A percentile compares a stretch with the other conserved stretches of the same genome.
These are phyloP conservation scores for Verticillium zaregamsianum DNA, from an alignment of 2,329 filamentous ascomycete species.

Conservation along the genomic window DNA sequence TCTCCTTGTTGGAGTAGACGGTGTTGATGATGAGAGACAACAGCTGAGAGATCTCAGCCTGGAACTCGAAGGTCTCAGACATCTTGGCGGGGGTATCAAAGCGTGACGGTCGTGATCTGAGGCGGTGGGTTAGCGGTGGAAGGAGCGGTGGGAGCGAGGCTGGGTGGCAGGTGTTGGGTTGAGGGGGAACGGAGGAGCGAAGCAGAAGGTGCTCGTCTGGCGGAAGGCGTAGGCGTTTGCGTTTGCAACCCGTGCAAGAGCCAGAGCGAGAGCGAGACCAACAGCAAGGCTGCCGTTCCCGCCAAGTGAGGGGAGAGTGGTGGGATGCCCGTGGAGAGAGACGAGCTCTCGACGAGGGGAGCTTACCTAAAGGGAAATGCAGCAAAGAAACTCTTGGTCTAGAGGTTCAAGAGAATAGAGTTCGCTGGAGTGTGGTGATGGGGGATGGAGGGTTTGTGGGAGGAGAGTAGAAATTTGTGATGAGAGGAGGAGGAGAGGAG, in stretches of 20 bases:
- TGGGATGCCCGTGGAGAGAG: background rate
- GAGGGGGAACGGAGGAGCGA: background rate
- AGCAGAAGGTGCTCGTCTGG: too few species aligned
- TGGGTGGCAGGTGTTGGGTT: background rate
- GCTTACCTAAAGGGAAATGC: slow-evolving; percentile 3
- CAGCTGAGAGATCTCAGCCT: slow-evolving; percentile 99
- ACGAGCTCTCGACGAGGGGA: background rate
- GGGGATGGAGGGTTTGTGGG: slow-evolving; percentile 15
- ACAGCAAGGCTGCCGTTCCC: background rate
- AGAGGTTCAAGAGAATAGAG: slow-evolving; percentile 12
- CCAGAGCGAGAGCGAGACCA: background rate
- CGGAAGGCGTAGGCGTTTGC: too few species aligned
- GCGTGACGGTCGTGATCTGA: slow-evolving; percentile 4
- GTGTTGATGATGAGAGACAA: slow-evolving; percentile 99
- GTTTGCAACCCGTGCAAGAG: background rate
- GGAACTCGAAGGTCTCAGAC: slow-evolving; percentile 99
- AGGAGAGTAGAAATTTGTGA: slow-evolving; percentile 10
- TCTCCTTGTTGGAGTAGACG: slow-evolving; percentile 99
- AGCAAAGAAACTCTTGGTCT: slow-evolving; percentile 1
- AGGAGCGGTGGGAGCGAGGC: background rate
- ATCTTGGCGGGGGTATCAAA: slow-evolving; percentile 50
- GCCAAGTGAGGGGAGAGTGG: background rate
- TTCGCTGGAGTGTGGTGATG: slow-evolving; percentile 15
- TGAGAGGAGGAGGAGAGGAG: slow-evolving; percentile 12
- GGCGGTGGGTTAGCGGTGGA: background rate